A percentile compares a stretch with the other conserved stretches of the same genome.
Evolutionary conservation across 2,329 filamentous ascomycete species (phyloP).

Genomic region (Coccinonectria pachysandricola): DNA sequence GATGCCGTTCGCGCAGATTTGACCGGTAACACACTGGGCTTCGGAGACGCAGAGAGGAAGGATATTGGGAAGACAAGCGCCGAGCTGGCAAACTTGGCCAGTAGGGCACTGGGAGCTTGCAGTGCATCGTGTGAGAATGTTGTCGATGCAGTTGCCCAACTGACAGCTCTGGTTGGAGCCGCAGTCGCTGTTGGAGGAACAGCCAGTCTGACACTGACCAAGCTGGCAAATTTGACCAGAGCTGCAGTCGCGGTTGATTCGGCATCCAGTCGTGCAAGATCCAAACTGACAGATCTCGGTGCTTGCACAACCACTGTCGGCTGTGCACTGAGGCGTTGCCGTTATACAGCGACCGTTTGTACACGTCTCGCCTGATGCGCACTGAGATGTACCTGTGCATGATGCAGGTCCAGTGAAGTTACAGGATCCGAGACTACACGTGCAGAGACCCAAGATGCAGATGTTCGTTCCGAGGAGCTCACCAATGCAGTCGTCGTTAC

Average conservation of each 20-base stretch:
- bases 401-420: not conserved
- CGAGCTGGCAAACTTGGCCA: conserved; percentile 4
- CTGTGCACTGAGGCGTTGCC: conserved; percentile 1
- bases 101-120: conserved; percentile 3
- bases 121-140: conserved; percentile 1
- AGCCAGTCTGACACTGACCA: not conserved
- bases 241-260: not conserved
- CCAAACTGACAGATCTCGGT: conserved; percentile 1
- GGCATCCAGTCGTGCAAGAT: conserved; percentile 1
- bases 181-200: not conserved
- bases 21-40: conserved; percentile 2
- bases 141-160: conserved; percentile 1
- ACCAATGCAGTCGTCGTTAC: not conserved
- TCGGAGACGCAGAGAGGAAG: conserved; percentile 1
- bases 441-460: not conserved
- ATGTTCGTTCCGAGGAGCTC: not conserved
- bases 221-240: not conserved
- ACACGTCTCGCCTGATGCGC: conserved; percentile 1
- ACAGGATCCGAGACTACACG: not conserved
- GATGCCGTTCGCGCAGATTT: conserved; percentile 1
- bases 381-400: conserved; percentile 1
- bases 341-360: conserved; percentile 3
- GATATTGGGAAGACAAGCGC: conserved; percentile 1
- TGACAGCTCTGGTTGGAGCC: conserved; percentile 1
- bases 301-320: conserved; percentile 1